Evolutionary conservation across 768 basidiomycete species (phyloP).

Genomic region (Podaxis sp.): DNA sequence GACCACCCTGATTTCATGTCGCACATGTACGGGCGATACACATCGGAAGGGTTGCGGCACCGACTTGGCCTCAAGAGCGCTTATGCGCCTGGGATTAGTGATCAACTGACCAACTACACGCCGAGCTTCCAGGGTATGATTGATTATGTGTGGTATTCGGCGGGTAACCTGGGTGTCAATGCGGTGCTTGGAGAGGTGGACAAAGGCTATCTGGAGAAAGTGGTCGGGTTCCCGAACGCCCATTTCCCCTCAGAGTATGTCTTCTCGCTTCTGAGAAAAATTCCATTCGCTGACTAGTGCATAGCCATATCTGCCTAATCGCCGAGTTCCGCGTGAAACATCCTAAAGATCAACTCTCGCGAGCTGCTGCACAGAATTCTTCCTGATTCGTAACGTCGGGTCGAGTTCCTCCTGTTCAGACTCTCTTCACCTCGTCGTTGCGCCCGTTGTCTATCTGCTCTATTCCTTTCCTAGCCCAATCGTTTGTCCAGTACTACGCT

Average conservation of each 20-base stretch:
- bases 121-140: constrained; percentile 84
- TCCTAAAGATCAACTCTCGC: constrained; percentile 43
- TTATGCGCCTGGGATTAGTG: constrained; percentile 54
- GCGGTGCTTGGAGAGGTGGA: constrained; percentile 90
- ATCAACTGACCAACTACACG: constrained; percentile 83
- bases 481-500: constrained; percentile 9
- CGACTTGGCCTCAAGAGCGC: constrained; percentile 81
- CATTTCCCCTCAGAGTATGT: constrained; percentile 97
- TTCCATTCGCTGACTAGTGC: constrained; percentile 5
- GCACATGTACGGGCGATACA: constrained; percentile 89
- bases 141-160: constrained; percentile 94
- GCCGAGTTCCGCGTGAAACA: constrained; percentile 80
- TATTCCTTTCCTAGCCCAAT: constrained; percentile 10
- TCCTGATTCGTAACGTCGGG: neutral
- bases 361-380: neutral
- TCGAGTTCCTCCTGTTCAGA: neutral
- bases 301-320: constrained; percentile 70
- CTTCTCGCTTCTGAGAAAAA: constrained; percentile 20
- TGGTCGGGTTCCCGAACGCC: constrained; percentile 94
- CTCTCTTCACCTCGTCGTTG: neutral
- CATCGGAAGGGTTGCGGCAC: constrained; percentile 84
- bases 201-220: constrained; percentile 77
- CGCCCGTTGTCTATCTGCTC: constrained; percentile 4
- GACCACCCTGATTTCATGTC: constrained; percentile 92
- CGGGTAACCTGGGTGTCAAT: constrained; percentile 69